A percentile compares a stretch with the other conserved stretches of the same genome.
Conservation (phyloP, 208 protist genomes). For the Entamoeba dispar region DNA sequence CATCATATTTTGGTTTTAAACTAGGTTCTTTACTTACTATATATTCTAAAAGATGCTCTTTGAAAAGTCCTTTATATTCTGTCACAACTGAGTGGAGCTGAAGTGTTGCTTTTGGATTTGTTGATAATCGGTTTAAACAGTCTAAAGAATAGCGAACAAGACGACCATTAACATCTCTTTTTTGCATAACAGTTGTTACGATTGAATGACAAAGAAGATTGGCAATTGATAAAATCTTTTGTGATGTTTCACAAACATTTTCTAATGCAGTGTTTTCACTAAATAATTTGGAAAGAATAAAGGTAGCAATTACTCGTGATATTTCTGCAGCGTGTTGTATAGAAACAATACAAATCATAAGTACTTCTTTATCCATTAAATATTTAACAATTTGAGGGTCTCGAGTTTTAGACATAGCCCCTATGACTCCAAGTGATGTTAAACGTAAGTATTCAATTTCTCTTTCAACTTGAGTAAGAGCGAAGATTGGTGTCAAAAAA, state of each 20-base stretch:
- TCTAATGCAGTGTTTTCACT: background rate
- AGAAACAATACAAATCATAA: background rate
- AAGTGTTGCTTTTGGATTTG: background rate
- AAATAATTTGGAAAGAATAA: background rate
- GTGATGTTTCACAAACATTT: background rate
- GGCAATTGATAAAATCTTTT: background rate
- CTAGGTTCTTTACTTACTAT: background rate
- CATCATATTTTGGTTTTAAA: background rate
- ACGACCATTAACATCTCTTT: background rate
- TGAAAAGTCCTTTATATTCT: background rate
- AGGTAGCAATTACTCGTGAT: background rate
- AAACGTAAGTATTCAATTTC: background rate
- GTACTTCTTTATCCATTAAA: background rate
- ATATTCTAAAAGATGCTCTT: background rate
- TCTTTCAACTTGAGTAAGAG: background rate
- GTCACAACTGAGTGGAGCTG: background rate
- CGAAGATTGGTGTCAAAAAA: background rate
- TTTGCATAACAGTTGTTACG: background rate
- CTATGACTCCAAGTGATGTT: background rate
- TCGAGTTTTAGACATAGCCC: background rate
- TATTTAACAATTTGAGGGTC: background rate
- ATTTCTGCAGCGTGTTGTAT: background rate
- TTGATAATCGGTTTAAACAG: background rate
- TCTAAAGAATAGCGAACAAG: background rate
- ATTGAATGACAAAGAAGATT: background rate